Evolutionary conservation across 805 yeast genomes (phyloP).

Genomic region (Ogataea pignaliae): DNA sequence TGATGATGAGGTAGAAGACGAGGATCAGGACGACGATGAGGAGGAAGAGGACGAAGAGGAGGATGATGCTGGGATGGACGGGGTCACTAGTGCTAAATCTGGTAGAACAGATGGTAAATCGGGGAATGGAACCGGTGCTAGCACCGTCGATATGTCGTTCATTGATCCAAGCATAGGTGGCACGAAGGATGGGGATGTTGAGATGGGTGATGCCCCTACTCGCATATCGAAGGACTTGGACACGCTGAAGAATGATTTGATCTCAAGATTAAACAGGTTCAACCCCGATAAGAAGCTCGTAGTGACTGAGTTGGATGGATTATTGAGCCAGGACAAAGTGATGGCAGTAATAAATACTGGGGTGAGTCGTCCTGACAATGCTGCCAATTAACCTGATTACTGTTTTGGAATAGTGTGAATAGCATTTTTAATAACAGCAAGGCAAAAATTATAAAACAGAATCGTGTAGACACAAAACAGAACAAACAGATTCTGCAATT

Average conservation of each 20-base stretch:
- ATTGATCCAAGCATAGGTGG: too few species aligned
- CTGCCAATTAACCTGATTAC: too few species aligned
- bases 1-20: conserved; percentile 2
- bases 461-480: not conserved
- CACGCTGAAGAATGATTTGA: conserved; percentile 27
- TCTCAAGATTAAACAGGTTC: conserved; percentile 33
- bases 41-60: conserved; percentile 22
- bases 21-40: conserved; percentile 20
- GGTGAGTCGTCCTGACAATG: not conserved
- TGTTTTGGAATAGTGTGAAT: too few species aligned
- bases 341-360: conserved; percentile 10
- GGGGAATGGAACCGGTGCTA: too few species aligned
- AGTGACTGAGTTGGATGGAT: conserved; percentile 22
- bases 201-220: conserved; percentile 7
- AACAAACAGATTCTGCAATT: too few species aligned
- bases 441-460: not conserved
- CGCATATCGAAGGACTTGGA: not conserved
- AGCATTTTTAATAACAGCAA: not conserved
- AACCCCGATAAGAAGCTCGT: conserved; percentile 31
- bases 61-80: conserved; percentile 1
- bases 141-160: too few species aligned
- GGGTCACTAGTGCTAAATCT: too few species aligned
- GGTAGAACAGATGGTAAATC: too few species aligned
- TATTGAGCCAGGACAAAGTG: conserved; percentile 23
- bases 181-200: not conserved